These are phyloP conservation scores for Curvularia eragrostidis DNA, from an alignment of 2,329 filamentous ascomycete species.

Conservation along the genomic window DNA sequence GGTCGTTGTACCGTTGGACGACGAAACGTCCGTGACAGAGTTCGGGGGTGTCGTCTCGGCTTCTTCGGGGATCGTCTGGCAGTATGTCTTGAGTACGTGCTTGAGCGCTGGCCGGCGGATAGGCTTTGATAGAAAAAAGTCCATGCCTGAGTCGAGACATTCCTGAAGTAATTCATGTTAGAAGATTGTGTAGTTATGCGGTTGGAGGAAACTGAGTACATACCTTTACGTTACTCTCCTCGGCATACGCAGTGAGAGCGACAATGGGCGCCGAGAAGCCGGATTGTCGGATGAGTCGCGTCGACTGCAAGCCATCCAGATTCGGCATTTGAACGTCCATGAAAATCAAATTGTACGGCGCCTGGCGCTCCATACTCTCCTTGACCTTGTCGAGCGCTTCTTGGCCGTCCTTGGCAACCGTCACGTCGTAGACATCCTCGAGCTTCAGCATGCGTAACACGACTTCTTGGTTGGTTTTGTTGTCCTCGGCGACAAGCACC, in stretches of 20 bases:
- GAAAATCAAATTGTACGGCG: slow-evolving; percentile 85
- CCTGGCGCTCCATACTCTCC: slow-evolving; percentile 75
- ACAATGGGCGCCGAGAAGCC: slow-evolving; percentile 90
- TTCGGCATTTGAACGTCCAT: slow-evolving; percentile 98
- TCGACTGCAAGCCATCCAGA: slow-evolving; percentile 86
- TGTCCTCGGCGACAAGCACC: slow-evolving; percentile 85
- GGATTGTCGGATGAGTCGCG: slow-evolving; percentile 81
- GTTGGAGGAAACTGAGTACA: slow-evolving; percentile 50
- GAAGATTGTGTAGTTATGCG: background rate
- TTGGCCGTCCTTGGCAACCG: slow-evolving; percentile 75
- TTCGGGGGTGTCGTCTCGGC: slow-evolving; percentile 34
- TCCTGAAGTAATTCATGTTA: slow-evolving; percentile 40
- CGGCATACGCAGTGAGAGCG: slow-evolving; percentile 86
- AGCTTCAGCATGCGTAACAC: slow-evolving; percentile 73
- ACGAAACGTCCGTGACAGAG: background rate
- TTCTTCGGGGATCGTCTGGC: slow-evolving; percentile 76
- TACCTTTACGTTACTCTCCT: slow-evolving; percentile 86
- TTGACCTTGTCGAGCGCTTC: slow-evolving; percentile 89
- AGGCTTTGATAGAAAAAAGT: slow-evolving; percentile 79
- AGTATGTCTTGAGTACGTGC: slow-evolving; percentile 81
- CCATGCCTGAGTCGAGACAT: slow-evolving; percentile 85
- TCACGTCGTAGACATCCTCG: slow-evolving; percentile 84
- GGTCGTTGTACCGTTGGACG: slow-evolving; percentile 22
- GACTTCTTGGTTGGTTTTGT: slow-evolving; percentile 59
- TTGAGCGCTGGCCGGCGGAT: slow-evolving; percentile 86